These are phyloP conservation scores for Cercospora nicotianae DNA, from an alignment of 2,329 filamentous ascomycete species.

Conservation along the genomic window DNA sequence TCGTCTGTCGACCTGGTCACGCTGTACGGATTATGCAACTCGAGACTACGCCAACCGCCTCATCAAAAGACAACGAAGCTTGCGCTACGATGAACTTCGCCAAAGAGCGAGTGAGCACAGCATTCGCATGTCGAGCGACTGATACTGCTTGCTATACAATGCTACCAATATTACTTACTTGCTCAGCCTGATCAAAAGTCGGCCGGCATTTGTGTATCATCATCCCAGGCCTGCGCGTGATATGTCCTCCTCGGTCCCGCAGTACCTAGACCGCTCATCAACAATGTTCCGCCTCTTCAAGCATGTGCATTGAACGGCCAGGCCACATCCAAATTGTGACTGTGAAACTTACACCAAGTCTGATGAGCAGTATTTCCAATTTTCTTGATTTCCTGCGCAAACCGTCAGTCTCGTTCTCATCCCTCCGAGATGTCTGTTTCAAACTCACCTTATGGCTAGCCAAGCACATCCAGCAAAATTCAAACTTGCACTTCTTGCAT, in stretches of 20 bases:
- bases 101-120: background rate
- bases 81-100: background rate
- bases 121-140: background rate
- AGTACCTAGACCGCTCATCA: conserved; percentile 6
- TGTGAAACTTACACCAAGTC: conserved; percentile 35
- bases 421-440: too few relatives aligned
- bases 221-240: conserved; percentile 5
- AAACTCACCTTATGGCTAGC: conserved; percentile 23
- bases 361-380: conserved; percentile 35
- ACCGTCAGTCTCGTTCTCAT: too few relatives aligned
- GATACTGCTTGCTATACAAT: background rate
- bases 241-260: background rate
- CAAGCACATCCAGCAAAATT: conserved; percentile 46
- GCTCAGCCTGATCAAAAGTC: background rate
- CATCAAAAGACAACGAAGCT: background rate
- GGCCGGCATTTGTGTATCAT: conserved; percentile 6
- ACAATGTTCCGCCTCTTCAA: conserved; percentile 38
- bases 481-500: conserved; percentile 41
- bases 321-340: conserved; percentile 30
- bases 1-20: background rate
- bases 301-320: conserved; percentile 45
- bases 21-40: background rate
- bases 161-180: background rate
- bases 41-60: background rate
- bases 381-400: conserved; percentile 27